Conservation (phyloP, 805 yeast species). For the Candida sakaeoensis region DNA sequence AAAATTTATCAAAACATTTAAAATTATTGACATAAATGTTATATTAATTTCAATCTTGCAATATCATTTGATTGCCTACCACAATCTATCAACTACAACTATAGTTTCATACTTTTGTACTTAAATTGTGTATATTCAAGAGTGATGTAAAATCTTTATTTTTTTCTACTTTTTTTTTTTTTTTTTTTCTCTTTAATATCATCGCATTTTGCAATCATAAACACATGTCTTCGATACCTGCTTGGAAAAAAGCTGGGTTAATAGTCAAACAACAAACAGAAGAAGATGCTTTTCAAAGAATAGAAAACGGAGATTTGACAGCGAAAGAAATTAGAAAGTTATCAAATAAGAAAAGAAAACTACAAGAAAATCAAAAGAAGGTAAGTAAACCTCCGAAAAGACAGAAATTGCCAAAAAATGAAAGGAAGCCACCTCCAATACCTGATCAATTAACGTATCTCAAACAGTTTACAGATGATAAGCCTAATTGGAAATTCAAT, state of each 20-base stretch:
- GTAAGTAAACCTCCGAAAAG: constrained; percentile 58
- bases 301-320: constrained; percentile 40
- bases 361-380: constrained; percentile 16
- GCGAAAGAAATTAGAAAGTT: constrained; percentile 42
- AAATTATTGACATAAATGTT: not conserved
- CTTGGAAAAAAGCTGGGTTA: constrained; percentile 79
- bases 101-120: not conserved
- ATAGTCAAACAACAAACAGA: constrained; percentile 48
- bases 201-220: constrained; percentile 3
- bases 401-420: constrained; percentile 61
- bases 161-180: constrained; percentile 1
- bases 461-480: constrained; percentile 53
- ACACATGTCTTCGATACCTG: constrained; percentile 49
- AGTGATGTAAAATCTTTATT: not conserved
- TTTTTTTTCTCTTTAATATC: constrained; percentile 2
- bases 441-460: constrained; percentile 70
- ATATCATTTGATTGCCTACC: not conserved
- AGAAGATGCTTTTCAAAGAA: constrained; percentile 41
- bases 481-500: constrained; percentile 73
- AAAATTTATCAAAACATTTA: constrained; percentile 9
- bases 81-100: too few relatives aligned
- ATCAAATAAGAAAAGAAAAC: constrained; percentile 27
- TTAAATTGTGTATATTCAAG: constrained; percentile 2
- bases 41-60: not conserved
- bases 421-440: constrained; percentile 70